Evolutionary conservation across 257 asterid genomes (phyloP).

Genomic region (Solanum sejunctum): DNA sequence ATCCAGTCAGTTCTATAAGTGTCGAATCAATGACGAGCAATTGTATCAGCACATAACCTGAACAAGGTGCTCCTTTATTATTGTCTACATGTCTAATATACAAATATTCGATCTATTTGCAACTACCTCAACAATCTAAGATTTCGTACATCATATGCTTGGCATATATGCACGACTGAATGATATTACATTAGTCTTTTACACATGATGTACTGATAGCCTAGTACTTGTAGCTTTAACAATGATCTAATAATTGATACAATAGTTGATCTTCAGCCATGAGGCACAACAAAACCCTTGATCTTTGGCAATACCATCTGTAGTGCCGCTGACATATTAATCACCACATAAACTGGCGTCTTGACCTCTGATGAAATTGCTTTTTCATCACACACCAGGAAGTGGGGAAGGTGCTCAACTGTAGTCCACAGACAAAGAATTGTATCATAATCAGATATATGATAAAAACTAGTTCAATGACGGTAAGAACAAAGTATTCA

Average conservation of each 20-base stretch:
- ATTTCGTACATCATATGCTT: neutral
- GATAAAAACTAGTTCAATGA: neutral
- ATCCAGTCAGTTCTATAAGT: neutral
- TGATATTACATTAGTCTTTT: neutral
- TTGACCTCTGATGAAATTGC: slow-evolving; percentile 51
- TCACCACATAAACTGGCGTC: slow-evolving; percentile 57
- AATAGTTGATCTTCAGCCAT: neutral
- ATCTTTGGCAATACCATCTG: neutral
- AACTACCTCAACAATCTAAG: neutral
- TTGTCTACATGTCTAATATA: neutral
- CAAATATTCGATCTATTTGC: neutral
- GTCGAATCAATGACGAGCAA: neutral
- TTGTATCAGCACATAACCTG: neutral
- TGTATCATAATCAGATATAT: neutral
- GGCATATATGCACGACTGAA: neutral
- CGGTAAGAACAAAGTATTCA: neutral
- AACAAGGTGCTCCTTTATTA: neutral
- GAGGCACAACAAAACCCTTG: neutral
- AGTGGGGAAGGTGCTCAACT: slow-evolving; percentile 69
- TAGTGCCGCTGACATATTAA: neutral
- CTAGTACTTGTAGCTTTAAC: neutral
- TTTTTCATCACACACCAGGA: slow-evolving; percentile 72
- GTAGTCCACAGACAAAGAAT: slow-evolving; percentile 7
- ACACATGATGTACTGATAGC: neutral
- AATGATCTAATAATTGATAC: neutral